Conservation (phyloP, 2,329 filamentous ascomycete species). For the Aspergillus costaricaensis region DNA sequence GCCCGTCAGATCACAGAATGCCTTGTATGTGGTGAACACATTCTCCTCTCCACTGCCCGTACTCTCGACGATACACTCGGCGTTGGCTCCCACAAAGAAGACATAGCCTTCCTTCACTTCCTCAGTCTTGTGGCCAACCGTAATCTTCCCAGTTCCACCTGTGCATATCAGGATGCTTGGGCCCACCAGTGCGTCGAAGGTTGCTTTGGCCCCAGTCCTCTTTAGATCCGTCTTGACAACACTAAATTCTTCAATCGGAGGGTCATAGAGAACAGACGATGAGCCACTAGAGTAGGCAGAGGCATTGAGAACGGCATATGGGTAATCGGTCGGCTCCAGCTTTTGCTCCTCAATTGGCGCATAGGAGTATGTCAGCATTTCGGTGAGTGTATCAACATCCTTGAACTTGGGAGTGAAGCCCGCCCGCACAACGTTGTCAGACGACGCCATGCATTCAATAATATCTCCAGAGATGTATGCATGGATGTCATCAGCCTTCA, state of each 20-base stretch:
- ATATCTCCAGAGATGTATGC: constrained; percentile 80
- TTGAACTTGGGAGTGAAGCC: constrained; percentile 99
- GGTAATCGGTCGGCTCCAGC: constrained; percentile 82
- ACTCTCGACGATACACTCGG: constrained; percentile 77
- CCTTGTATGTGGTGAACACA: constrained; percentile 85
- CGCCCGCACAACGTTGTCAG: constrained; percentile 97
- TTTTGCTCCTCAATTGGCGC: constrained; percentile 94
- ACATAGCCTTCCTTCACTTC: constrained; percentile 73
- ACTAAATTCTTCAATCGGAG: constrained; percentile 93
- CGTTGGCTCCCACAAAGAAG: constrained; percentile 84
- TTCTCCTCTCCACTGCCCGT: constrained; percentile 56
- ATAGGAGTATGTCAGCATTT: constrained; percentile 93
- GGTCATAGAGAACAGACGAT: constrained; percentile 77
- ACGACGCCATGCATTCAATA: constrained; percentile 98
- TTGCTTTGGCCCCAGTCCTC: constrained; percentile 72
- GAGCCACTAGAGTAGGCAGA: constrained; percentile 77
- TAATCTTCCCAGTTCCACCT: constrained; percentile 76
- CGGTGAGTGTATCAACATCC: constrained; percentile 83
- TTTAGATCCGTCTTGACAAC: constrained; percentile 80
- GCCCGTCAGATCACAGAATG: constrained; percentile 80
- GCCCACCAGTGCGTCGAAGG: constrained; percentile 82
- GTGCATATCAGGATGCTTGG: constrained; percentile 95
- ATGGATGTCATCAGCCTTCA: constrained; percentile 95
- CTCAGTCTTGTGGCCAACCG: constrained; percentile 78
- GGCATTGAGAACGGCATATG: constrained; percentile 81